Percentiles rank a stretch among this genome's conserved stretches.
phyloP scores from a whole-genome alignment of 2,329 filamentous ascomycete genomes.

The Fusarium vanettenii region DNA sequence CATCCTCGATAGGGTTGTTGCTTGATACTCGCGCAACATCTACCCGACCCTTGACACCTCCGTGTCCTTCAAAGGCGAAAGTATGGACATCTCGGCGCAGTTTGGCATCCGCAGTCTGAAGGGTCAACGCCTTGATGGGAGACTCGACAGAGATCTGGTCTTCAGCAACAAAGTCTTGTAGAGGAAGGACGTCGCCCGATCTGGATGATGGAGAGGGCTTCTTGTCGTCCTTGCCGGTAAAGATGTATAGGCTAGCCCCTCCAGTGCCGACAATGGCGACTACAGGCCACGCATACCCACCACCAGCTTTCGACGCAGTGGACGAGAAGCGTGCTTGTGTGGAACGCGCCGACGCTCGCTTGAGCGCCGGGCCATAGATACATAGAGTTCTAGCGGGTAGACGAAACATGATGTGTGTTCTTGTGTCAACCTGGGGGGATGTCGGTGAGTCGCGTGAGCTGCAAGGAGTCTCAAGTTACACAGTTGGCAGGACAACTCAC shows the following conservation, averaged over 20 bases:
- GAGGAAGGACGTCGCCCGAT: conserved; percentile 5
- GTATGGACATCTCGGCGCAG: conserved; percentile 46
- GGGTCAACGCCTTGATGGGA: conserved; percentile 40
- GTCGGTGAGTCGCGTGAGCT: not conserved
- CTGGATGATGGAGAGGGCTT: not conserved
- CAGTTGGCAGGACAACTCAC: conserved; percentile 13
- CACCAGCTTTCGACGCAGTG: not conserved
- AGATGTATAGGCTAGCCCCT: conserved; percentile 19
- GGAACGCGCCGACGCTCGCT: not conserved
- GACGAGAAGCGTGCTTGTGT: conserved; percentile 27
- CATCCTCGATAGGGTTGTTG: conserved; percentile 51
- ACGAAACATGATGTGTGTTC: conserved; percentile 28
- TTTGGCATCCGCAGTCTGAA: conserved; percentile 45
- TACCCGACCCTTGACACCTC: conserved; percentile 44
- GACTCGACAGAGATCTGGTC: conserved; percentile 40
- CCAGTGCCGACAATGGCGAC: conserved; percentile 16
- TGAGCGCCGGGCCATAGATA: not conserved
- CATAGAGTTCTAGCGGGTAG: not conserved
- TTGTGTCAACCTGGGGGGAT: not conserved
- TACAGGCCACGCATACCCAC: conserved; percentile 12
- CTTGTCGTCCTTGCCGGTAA: not conserved
- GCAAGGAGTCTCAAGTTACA: not conserved
- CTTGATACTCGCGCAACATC: conserved; percentile 50
- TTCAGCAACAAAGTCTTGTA: conserved; percentile 30
- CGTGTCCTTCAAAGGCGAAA: conserved; percentile 45